Base-by-base conservation (phyloP, 495 filamentous ascomycete genomes). In the Saxispiralis lemnorum region DNA sequence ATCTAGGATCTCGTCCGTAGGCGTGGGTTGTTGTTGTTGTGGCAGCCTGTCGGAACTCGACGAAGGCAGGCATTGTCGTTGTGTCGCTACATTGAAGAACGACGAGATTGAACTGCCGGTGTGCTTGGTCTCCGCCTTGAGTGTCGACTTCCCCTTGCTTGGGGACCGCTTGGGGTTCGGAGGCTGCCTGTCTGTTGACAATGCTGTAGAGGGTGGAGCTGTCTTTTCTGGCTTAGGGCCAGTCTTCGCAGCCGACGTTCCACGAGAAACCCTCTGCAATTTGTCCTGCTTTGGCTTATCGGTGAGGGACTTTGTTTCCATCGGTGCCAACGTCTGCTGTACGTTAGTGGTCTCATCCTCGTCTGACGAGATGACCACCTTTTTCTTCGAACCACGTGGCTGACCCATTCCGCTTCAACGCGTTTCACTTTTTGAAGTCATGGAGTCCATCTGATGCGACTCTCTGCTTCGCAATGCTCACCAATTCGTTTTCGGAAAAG, bases 331-430 rank as follows among this genome's bases (percentile, higher is more conserved):
- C 10, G 35, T 18, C 11, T 31, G n/a, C 16, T 24, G 2, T 39
- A 12, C 15, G n/a, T 41, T 38, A 34, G 28, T 34, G 16, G 38
- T 47, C 12, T 51, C 43, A 17, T 56, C 51, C 40, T 68, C 67
- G 43, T 69, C 67, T 15, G 65, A 69, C 17, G 63, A 63, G 13
- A 63, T 31, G 13, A 69, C 47, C 36, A 62, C 59, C 54, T 58
- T 62, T 46, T 65, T 66, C 49, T 67, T 63, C 43, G 70, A 63
- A 12, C 61, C 47, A 39, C 69, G 68, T 53, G 62, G 64, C 53
- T 59, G 53, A 16, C 42, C 57, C 60, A 63, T 63, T 40, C 56
- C 48, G 48, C 51, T 37, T 7, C n/a, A 34, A 4, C 41, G 45
- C 9, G 30, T 12, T 21, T 2, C 6, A 33, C 24, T 42, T 10